phyloP scores from a whole-genome alignment of 2,329 filamentous ascomycete species.

The Ophiostoma sp. region DNA sequence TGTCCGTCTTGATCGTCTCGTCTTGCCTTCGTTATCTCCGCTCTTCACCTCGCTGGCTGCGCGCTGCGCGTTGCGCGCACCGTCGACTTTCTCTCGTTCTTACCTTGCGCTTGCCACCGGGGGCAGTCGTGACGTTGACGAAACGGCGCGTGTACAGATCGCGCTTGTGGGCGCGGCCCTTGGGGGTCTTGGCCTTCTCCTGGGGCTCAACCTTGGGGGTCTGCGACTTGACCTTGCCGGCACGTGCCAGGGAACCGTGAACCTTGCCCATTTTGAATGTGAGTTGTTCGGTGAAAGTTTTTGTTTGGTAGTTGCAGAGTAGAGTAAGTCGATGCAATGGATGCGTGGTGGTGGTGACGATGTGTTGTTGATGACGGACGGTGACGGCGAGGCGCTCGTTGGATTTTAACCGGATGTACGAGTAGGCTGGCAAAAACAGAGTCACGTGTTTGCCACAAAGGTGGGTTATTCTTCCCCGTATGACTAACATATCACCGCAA shows the following conservation, averaged over 20 bases:
- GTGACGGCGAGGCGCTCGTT: no score
- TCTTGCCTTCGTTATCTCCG: not conserved
- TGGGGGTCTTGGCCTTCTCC: slow-evolving; percentile 95
- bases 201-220: slow-evolving; percentile 84
- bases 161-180: slow-evolving; percentile 96
- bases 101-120: slow-evolving; percentile 97
- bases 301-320: not conserved
- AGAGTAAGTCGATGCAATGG: not conserved
- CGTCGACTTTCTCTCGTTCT: not conserved
- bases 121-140: slow-evolving; percentile 86
- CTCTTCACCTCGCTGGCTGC: not conserved
- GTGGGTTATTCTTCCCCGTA: not conserved
- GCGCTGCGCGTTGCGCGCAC: not conserved
- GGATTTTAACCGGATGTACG: not conserved
- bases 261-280: slow-evolving; percentile 27
- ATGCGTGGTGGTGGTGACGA: not conserved
- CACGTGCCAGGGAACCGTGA: slow-evolving; percentile 27
- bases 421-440: not conserved
- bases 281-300: not conserved
- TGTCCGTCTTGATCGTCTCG: not conserved
- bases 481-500: slow-evolving; percentile 10
- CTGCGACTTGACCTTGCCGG: slow-evolving; percentile 95
- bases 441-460: slow-evolving; percentile 3
- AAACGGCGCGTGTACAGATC: slow-evolving; percentile 95
- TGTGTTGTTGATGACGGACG: not conserved